Base-by-base conservation (phyloP, 495 filamentous ascomycete species). In the Ramalina intermedia region DNA sequence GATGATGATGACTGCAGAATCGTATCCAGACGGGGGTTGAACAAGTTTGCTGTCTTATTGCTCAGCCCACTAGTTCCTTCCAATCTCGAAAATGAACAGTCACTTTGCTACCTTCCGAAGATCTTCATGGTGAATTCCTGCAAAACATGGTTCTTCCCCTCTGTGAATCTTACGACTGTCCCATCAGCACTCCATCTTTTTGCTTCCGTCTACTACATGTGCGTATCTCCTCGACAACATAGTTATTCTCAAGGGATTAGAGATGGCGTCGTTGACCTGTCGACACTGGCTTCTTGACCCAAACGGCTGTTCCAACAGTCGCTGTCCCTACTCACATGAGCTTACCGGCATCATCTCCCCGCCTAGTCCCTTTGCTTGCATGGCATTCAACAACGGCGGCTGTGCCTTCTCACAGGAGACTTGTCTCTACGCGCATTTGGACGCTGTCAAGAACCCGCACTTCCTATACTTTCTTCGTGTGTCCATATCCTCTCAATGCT, bases 231-330 rank as follows among this genome's bases (percentile, higher is more conserved):
- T 33, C 29, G 29, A 2, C 8, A 33, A 11, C 7, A 50, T 54
- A 29, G 4, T 20, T 42, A 36, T 27, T 4, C 37, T 50, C 20
- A 26, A 46, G 9, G 21, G 37, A 14, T 43, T 26, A 6, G 23
- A 24, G 29, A 43, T 40, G 17, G 23, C 41, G 14, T 26, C 27
- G 9, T 7, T 50, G n/a, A 54, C 52, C 0, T 54, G 52, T 26
- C 47, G 52, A 0, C 52, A 48, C 12, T 54, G 52, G 52, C 14
- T 50, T 11, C 41, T 54, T 9, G 52, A 54, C 37, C 52, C 47
- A 2, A 21, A 21, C n/a, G 52, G 52, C 13, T 54, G 52, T 41
- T 11, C 50, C 23, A 24, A 47, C 38, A 29, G 33, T 16, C 44
- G 43, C 21, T 54, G 52, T 46, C 41, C 36, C 12, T 54, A 54